A percentile compares a stretch with the other conserved stretches of the same genome.
phyloP scores from a whole-genome alignment of 306 rosid genomes.

The Canavalia ensiformis region DNA sequence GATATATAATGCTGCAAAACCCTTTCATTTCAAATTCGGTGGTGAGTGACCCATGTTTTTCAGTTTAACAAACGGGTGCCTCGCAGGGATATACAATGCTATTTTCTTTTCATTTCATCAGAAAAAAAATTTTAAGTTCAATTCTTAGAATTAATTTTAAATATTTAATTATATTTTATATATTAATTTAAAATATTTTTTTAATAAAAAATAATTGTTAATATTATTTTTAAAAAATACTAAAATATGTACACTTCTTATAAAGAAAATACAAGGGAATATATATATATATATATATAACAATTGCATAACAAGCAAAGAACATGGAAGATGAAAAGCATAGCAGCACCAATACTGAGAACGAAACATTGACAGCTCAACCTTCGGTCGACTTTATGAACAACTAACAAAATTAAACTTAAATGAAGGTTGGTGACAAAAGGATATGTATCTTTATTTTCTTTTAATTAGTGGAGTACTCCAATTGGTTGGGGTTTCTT shows the following conservation, averaged over 20 bases:
- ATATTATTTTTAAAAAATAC: neutral
- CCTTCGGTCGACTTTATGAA: slow-evolving; percentile 59
- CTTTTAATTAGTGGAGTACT: slow-evolving; percentile 46
- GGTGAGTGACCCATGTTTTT: slow-evolving; percentile 35
- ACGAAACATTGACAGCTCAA: slow-evolving; percentile 68
- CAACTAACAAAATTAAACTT: slow-evolving; percentile 46
- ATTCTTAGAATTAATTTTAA: too few relatives aligned
- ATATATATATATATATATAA: neutral
- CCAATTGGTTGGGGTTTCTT: slow-evolving; percentile 28
- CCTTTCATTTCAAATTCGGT: slow-evolving; percentile 48
- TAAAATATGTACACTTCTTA: slow-evolving; percentile 1
- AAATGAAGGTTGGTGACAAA: slow-evolving; percentile 53
- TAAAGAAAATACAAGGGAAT: neutral
- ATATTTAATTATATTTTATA: too few relatives aligned
- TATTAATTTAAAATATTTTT: too few relatives aligned
- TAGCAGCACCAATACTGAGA: slow-evolving; percentile 53
- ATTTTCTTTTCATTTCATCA: slow-evolving; percentile 33
- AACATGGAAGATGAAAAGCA: slow-evolving; percentile 45
- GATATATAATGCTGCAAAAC: neutral
- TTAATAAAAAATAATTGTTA: too few relatives aligned
- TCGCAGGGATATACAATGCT: neutral
- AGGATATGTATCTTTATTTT: slow-evolving; percentile 38
- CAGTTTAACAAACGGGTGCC: slow-evolving; percentile 20
- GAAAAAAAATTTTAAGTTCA: too few relatives aligned
- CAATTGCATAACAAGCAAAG: slow-evolving; percentile 1